These are phyloP conservation scores for Penicillium sp. DNA, from an alignment of 2,329 filamentous ascomycete genomes.

Conservation along the genomic window DNA sequence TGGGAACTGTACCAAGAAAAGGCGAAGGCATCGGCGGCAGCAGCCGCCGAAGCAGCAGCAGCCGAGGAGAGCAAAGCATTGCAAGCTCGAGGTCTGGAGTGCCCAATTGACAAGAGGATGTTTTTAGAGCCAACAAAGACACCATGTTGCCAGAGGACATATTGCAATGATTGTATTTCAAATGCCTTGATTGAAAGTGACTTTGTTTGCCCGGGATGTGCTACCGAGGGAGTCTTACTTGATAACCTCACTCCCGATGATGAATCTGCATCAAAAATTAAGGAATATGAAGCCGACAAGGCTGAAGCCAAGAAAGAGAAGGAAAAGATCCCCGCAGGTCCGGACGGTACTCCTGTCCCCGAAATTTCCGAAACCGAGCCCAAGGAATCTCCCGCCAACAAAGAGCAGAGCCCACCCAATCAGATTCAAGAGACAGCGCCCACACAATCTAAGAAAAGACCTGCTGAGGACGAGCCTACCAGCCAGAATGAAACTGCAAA, in stretches of 20 bases:
- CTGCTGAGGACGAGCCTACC: slow-evolving; percentile 67
- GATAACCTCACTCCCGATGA: slow-evolving; percentile 86
- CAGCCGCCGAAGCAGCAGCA: slow-evolving; percentile 75
- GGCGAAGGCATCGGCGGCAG: slow-evolving; percentile 79
- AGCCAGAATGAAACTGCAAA: slow-evolving; percentile 49
- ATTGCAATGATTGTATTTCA: slow-evolving; percentile 99
- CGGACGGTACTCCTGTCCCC: slow-evolving; percentile 26
- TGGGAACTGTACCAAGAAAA: slow-evolving; percentile 98
- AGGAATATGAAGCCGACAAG: slow-evolving; percentile 65
- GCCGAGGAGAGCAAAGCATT: slow-evolving; percentile 80
- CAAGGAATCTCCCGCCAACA: slow-evolving; percentile 14
- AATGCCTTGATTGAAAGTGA: slow-evolving; percentile 98
- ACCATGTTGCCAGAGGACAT: slow-evolving; percentile 96
- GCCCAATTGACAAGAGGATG: slow-evolving; percentile 94
- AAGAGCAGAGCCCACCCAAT: slow-evolving; percentile 32
- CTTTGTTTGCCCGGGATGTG: slow-evolving; percentile 90
- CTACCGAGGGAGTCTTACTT: slow-evolving; percentile 85
- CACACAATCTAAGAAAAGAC: slow-evolving; percentile 69
- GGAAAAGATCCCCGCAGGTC: slow-evolving; percentile 34
- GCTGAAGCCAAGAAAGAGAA: slow-evolving; percentile 46
- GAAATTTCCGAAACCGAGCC: slow-evolving; percentile 16
- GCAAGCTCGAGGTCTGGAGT: slow-evolving; percentile 84
- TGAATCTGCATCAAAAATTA: slow-evolving; percentile 74
- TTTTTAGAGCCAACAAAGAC: slow-evolving; percentile 99
- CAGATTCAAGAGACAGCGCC: slow-evolving; percentile 35